Base-by-base conservation (phyloP, 106 monocot species). In the Platanthera zijinensis region DNA sequence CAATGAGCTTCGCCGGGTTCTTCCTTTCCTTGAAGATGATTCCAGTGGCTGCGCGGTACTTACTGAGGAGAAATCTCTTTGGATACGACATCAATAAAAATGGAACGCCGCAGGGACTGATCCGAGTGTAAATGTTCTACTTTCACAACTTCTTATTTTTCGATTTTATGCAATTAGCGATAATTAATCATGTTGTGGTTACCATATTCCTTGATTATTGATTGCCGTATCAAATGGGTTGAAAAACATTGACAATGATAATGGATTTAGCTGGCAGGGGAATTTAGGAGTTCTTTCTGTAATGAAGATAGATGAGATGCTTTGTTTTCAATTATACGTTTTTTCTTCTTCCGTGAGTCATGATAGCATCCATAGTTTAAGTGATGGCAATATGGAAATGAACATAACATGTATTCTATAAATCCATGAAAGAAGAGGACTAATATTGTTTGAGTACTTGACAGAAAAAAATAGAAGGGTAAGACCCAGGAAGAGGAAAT, bases 11-110 rank as follows among this genome's bases (percentile, higher is more conserved):
- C 19, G 96, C 21, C 4, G 93, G 93, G 7, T 97, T 97, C 66
- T 0, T 84, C 7, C 51, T 91, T 62, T 77, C 69, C 30, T 52
- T 97, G 52, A 52, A 84, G 53, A 69, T 91, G 75, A 85, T 97
- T 76, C 96, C 93, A 8, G 89, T 97, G 18, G 94, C 96, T 13
- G 91, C 93, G 4, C 82, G 78, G 59, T 94, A 97, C 71, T 67
- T 94, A 52, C 72, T 91, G 71, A 80, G 86, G 73, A 78, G 93
- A 78, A 91, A 82, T 57, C 39, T 97, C 74, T 97, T 89, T 51
- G 96, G 93, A 3, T 91, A 85, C 52, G 96, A 97, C 76, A 97
- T 97, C 83, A 97, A 97, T 80, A 97, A 97, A 84, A 91, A 86
- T 69, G 93, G 93, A 18, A 91, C 94, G 13, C 87, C 89, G 3